Evolutionary conservation across 495 filamentous ascomycete species (phyloP).

Genomic region (Delitschia confertaspora): DNA sequence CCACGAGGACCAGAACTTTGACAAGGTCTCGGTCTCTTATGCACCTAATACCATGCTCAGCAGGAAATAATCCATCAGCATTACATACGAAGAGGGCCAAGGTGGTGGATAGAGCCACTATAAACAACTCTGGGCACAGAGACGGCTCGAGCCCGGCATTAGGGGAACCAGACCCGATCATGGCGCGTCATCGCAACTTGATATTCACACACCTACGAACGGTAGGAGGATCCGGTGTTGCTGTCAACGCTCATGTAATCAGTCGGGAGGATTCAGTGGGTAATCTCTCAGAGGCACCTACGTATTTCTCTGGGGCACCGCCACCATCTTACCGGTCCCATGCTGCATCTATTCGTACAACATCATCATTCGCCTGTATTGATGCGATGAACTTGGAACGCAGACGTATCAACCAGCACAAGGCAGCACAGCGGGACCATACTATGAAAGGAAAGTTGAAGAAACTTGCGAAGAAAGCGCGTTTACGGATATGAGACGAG

Average conservation of each 20-base stretch:
- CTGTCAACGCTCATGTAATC: no score
- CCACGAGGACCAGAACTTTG: background rate
- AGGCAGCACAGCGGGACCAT: slow-evolving; percentile 8
- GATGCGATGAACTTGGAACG: slow-evolving; percentile 15
- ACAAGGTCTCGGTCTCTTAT: slow-evolving; percentile 1
- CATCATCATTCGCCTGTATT: slow-evolving; percentile 24
- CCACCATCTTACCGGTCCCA: slow-evolving; percentile 24
- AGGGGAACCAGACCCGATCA: no score
- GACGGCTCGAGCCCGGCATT: no score
- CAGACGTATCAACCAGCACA: slow-evolving; percentile 13
- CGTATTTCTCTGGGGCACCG: slow-evolving; percentile 16
- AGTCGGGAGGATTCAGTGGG: slow-evolving; percentile 24
- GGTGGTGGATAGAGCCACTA: no score
- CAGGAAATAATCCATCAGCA: no score
- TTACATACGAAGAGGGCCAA: no score
- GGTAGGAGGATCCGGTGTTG: no score
- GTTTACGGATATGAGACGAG: slow-evolving; percentile 11
- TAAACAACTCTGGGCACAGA: no score
- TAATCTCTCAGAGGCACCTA: slow-evolving; percentile 19
- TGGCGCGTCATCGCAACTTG: no score
- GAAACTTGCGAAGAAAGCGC: slow-evolving; percentile 11
- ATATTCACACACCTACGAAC: no score
- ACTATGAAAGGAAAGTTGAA: slow-evolving; percentile 11
- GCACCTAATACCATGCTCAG: background rate
- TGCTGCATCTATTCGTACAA: slow-evolving; percentile 16